A percentile compares a stretch with the other conserved stretches of the same genome.
Conservation (phyloP, 768 basidiomycete genomes). For the Suillus tomentosus region DNA sequence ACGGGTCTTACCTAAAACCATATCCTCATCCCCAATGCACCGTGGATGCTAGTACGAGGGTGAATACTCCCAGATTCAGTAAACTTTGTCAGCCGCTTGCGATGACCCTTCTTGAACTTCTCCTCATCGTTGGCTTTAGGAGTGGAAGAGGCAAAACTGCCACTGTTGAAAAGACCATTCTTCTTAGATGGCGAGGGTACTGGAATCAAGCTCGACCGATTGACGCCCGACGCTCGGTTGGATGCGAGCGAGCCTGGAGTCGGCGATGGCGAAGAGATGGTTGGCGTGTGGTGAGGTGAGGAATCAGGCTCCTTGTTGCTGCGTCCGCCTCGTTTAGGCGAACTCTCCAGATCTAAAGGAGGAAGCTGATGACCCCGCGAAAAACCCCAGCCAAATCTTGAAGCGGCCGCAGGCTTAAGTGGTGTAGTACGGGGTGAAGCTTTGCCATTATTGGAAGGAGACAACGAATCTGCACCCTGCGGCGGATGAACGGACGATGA, state of each 20-base stretch:
- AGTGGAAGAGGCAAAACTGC: conserved; percentile 12
- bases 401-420: conserved; percentile 24
- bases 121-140: conserved; percentile 19
- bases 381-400: conserved; percentile 43
- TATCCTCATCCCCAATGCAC: conserved; percentile 23
- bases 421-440: conserved; percentile 12
- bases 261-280: conserved; percentile 23
- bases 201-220: conserved; percentile 45
- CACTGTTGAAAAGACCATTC: too few relatives aligned
- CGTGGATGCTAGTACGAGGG: conserved; percentile 17
- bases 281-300: conserved; percentile 14
- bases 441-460: not conserved
- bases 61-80: conserved; percentile 29
- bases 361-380: conserved; percentile 39
- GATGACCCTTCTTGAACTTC: conserved; percentile 28
- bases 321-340: conserved; percentile 15
- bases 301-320: conserved; percentile 5
- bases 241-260: conserved; percentile 27
- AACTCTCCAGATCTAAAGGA: conserved; percentile 40
- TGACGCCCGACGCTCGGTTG: conserved; percentile 26
- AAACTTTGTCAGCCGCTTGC: conserved; percentile 30
- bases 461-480: not conserved
- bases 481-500: not conserved
- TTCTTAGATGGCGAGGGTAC: conserved; percentile 43
- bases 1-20: conserved; percentile 22